A percentile compares a stretch with the other conserved stretches of the same genome.
Evolutionary conservation across 192 early-diverging fungal genomes (phyloP).

Genomic region (Geranomyces michiganensis): DNA sequence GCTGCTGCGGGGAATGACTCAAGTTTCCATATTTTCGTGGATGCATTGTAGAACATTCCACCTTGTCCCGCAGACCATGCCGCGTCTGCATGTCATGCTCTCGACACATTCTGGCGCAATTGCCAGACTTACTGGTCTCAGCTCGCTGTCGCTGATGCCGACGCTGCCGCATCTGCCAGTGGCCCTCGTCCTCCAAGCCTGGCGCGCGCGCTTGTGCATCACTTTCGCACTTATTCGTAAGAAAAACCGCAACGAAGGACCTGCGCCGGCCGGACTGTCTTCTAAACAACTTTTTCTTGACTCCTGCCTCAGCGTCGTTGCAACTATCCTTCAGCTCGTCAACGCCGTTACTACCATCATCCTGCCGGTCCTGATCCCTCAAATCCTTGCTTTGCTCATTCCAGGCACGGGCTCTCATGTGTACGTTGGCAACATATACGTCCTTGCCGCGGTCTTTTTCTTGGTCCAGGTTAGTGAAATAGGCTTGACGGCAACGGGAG

Average conservation of each 20-base stretch:
- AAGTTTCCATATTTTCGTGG: too few species aligned
- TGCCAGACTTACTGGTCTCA: constrained; percentile 2
- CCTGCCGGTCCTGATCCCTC: not conserved
- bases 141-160: too few species aligned
- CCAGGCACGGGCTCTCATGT: not conserved
- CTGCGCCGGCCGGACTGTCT: too few species aligned
- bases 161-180: too few species aligned
- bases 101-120: not conserved
- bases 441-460: not conserved
- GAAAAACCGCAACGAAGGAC: too few species aligned
- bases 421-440: not conserved
- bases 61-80: not conserved
- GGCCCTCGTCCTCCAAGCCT: too few species aligned
- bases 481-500: too few species aligned
- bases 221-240: too few species aligned
- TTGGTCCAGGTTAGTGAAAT: not conserved
- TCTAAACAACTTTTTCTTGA: too few species aligned
- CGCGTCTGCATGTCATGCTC: not conserved
- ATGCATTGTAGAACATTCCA: not conserved
- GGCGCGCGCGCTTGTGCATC: too few species aligned
- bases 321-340: not conserved
- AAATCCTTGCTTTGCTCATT: not conserved
- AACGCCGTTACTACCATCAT: not conserved
- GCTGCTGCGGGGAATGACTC: too few species aligned
- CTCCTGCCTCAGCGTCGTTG: not conserved